A percentile compares a stretch with the other conserved stretches of the same genome.
phyloP scores from a whole-genome alignment of 495 filamentous ascomycete genomes.

The Aspergillus funiculosus region DNA sequence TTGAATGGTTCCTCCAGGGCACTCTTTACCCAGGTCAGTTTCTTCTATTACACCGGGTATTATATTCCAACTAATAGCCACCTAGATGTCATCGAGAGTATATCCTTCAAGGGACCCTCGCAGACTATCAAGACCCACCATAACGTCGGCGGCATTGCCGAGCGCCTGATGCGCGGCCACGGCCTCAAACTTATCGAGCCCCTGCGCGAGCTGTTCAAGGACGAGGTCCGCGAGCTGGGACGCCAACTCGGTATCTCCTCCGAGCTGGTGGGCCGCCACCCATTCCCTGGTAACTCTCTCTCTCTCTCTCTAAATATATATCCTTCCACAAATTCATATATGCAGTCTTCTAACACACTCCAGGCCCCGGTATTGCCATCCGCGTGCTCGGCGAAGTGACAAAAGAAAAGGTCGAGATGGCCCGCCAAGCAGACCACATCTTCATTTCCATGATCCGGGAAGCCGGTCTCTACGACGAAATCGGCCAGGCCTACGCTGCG shows the following conservation, averaged over 20 bases:
- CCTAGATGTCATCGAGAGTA: constrained; percentile 70
- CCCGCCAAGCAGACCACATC: constrained; percentile 70
- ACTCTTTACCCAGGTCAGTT: constrained; percentile 61
- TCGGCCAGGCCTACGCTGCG: constrained; percentile 79
- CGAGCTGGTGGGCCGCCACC: constrained; percentile 77
- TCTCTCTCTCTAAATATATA: neutral
- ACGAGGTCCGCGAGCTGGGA: constrained; percentile 73
- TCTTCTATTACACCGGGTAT: constrained; percentile 9
- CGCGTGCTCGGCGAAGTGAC: constrained; percentile 88
- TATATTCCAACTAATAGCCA: constrained; percentile 23
- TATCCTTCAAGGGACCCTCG: constrained; percentile 75
- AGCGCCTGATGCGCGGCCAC: constrained; percentile 51
- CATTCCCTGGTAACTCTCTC: constrained; percentile 53
- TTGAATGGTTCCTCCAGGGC: constrained; percentile 82
- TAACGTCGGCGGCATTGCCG: constrained; percentile 71
- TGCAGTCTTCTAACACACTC: constrained; percentile 17
- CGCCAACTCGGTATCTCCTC: constrained; percentile 68
- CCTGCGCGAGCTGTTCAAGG: constrained; percentile 74
- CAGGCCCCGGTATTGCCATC: constrained; percentile 78
- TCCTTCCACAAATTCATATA: neutral
- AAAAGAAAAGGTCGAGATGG: constrained; percentile 69
- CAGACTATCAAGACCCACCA: constrained; percentile 82
- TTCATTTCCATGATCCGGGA: constrained; percentile 83
- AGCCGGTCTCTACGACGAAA: constrained; percentile 77
- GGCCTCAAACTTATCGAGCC: constrained; percentile 72